Evolutionary conservation across 208 protist genomes (phyloP).

Genomic region (Crithidia acanthocephali): DNA sequence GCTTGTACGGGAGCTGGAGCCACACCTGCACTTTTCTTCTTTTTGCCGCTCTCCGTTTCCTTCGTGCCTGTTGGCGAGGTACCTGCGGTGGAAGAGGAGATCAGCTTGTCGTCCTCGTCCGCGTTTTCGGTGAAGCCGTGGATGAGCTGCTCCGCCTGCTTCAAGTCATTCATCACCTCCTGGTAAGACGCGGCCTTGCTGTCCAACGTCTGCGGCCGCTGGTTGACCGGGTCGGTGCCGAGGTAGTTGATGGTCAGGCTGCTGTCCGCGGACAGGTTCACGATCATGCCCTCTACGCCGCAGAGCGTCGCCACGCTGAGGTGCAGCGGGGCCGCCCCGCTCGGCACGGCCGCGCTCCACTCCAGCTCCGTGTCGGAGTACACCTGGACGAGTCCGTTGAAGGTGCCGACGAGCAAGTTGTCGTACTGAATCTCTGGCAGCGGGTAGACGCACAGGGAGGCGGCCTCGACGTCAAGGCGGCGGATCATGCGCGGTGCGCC

Average conservation of each 20-base stretch:
- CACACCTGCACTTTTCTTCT: neutral
- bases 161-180: conserved; percentile 86
- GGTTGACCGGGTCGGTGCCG: conserved; percentile 90
- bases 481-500: conserved; percentile 56
- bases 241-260: conserved; percentile 89
- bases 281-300: conserved; percentile 79
- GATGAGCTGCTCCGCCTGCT: conserved; percentile 73
- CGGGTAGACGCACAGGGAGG: conserved; percentile 64
- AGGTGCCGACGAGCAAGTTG: conserved; percentile 88
- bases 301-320: conserved; percentile 70
- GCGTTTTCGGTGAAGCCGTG: conserved; percentile 23
- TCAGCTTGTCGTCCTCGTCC: conserved; percentile 9
- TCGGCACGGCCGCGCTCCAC: conserved; percentile 81
- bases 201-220: conserved; percentile 73
- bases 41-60: neutral
- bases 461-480: conserved; percentile 78
- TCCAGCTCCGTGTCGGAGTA: conserved; percentile 86
- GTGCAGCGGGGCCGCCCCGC: conserved; percentile 48
- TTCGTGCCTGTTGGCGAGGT: neutral
- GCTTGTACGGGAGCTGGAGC: neutral
- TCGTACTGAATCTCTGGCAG: conserved; percentile 47
- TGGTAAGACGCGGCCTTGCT: conserved; percentile 80
- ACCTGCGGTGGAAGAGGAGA: neutral
- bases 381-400: conserved; percentile 74
- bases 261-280: conserved; percentile 69